phyloP scores from a whole-genome alignment of 2,329 filamentous ascomycete genomes.

The Phyllosticta citrichinensis region DNA sequence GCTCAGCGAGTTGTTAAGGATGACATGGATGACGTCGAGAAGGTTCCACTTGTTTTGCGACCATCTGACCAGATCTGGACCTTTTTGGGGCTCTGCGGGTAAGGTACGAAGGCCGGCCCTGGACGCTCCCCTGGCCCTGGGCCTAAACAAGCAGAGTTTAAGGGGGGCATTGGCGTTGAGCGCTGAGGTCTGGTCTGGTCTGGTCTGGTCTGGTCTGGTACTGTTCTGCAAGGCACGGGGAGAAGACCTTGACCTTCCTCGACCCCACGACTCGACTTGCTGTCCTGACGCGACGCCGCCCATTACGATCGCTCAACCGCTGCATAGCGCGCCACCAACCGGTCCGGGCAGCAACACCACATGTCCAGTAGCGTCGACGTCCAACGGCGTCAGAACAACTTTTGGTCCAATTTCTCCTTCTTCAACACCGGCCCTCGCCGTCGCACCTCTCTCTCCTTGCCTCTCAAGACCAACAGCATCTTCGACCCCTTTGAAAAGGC shows the following conservation, averaged over 20 bases:
- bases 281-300: background rate
- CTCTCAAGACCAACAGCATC: conserved; percentile 26
- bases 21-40: background rate
- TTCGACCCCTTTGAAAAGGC: conserved; percentile 39
- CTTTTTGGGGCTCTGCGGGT: background rate
- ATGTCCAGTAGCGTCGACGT: conserved; percentile 48
- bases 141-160: background rate
- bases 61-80: background rate
- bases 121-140: background rate
- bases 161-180: background rate
- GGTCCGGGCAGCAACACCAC: conserved; percentile 17
- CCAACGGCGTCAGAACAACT: conserved; percentile 35
- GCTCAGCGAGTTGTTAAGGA: background rate
- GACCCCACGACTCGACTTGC: background rate
- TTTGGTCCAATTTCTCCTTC: conserved; percentile 46
- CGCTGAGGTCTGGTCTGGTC: too few relatives aligned
- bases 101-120: background rate
- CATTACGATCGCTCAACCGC: conserved; percentile 9
- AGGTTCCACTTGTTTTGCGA: background rate
- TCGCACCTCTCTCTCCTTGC: conserved; percentile 41
- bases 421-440: conserved; percentile 37
- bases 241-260: background rate
- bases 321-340: conserved; percentile 8
- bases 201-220: too few relatives aligned
- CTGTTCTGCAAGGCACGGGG: background rate